Conservation (phyloP, 2,329 filamentous ascomycete species). For the Lasiodiplodia theobromae region DNA sequence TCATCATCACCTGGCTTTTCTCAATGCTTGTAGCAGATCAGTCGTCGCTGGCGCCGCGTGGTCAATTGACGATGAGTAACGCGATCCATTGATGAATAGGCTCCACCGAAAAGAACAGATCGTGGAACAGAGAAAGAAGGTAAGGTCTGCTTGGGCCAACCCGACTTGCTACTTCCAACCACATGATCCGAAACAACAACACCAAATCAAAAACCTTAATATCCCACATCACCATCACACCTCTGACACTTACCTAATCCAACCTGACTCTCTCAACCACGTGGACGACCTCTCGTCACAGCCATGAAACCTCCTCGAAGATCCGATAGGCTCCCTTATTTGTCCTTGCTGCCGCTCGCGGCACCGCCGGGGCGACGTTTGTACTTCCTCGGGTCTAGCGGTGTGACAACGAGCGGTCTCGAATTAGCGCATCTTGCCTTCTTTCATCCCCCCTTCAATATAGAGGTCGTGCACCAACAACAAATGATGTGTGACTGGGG, state of each 20-base stretch:
- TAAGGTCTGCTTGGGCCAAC: neutral
- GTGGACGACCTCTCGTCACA: neutral
- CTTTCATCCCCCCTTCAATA: neutral
- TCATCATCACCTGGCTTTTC: neutral
- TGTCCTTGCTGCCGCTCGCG: neutral
- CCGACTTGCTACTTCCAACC: neutral
- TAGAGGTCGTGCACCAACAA: too few species aligned
- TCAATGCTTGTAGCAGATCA: neutral
- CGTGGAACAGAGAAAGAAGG: neutral
- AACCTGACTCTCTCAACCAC: too few species aligned
- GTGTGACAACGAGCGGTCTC: neutral
- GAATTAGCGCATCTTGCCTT: neutral
- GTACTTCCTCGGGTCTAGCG: constrained; percentile 29
- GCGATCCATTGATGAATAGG: too few species aligned
- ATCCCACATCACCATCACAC: neutral
- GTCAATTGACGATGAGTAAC: too few species aligned
- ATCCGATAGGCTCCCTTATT: neutral
- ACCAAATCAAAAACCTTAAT: neutral
- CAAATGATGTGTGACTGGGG: too few species aligned
- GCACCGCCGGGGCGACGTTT: constrained; percentile 14
- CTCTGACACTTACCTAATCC: neutral
- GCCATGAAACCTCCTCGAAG: neutral
- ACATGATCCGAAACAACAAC: neutral
- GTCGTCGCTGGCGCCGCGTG: neutral
- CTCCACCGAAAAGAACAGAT: too few species aligned